Evolutionary conservation across 2,329 filamentous ascomycete species (phyloP), one percentile per base, ranked within the genome.

Genomic region (Zymoseptoria pseudotritici): DNA sequence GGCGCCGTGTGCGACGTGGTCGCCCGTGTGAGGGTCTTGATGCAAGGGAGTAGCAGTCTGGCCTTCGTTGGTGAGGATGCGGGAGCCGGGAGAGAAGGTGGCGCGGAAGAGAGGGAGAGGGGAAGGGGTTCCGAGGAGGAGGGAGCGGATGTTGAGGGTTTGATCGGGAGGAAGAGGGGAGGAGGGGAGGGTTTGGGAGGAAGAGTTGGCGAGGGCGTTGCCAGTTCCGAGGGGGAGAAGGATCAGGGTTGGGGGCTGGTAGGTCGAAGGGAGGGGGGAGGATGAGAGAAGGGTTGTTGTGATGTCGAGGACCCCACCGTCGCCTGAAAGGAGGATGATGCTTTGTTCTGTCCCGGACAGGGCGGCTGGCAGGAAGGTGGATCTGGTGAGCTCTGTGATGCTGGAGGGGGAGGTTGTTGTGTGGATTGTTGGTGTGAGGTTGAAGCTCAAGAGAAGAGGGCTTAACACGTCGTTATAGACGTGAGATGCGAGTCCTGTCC

Each of bases 231-330:
- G 80, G 36, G 36, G 36, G 36, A 46, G 36, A 6, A 86, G 67
- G 1, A 75, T 70, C 61, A 88, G 80, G 2, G 80, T 77, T 0
- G 87, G 83, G 58, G 83, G 83, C 60, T 70, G 62, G 58, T 73
- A 72, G 13, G 66, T 63, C 5, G 68, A 57, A 11, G 36, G 36
- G 36, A 17, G 13, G 5, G 36, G 36, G 13, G 11, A 7, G 36
- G 36, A 63, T 53, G 69, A 64, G 3, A 78, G 69, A 0, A 88
- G 79, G 2, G 82, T 83, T 70, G 97, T 95, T 61, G 96, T 79
- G 1, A 94, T 78, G 67, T 97, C 93, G 19, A 91, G 82, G 2
- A 96, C 74, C 5, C 91, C 93, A 13, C 93, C 93, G 72, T 97
- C 93, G 6, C 93, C 93, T 54, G 89, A 93, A 4, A 97, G 80